phyloP scores from a whole-genome alignment of 2,329 filamentous ascomycete species.

The Verticillium dahliae region DNA sequence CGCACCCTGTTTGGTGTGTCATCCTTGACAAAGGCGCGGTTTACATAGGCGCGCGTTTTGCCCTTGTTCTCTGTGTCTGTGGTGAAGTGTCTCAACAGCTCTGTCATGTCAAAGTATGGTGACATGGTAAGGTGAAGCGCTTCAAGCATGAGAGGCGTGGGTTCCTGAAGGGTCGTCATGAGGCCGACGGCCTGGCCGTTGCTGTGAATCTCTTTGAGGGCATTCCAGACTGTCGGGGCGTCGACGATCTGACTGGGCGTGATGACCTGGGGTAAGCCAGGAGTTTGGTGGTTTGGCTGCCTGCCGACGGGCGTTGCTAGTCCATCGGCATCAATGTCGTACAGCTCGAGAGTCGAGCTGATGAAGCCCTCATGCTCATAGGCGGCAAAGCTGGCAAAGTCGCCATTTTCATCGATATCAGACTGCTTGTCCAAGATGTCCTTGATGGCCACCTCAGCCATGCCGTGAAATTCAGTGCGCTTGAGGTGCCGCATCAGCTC shows the following conservation, averaged over 20 bases:
- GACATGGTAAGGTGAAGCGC: slow-evolving; percentile 53
- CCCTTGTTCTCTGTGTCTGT: slow-evolving; percentile 36
- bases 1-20: slow-evolving; percentile 32
- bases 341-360: slow-evolving; percentile 50
- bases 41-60: slow-evolving; percentile 39
- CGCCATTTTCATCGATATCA: slow-evolving; percentile 22
- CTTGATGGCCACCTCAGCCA: slow-evolving; percentile 28
- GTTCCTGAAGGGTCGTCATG: slow-evolving; percentile 54
- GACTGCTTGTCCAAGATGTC: slow-evolving; percentile 23
- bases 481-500: slow-evolving; percentile 34
- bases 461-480: slow-evolving; percentile 32
- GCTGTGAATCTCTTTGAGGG: slow-evolving; percentile 29
- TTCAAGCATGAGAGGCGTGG: slow-evolving; percentile 52
- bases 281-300: slow-evolving; percentile 3
- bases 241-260: slow-evolving; percentile 29
- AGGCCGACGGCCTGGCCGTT: slow-evolving; percentile 41
- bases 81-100: slow-evolving; percentile 48
- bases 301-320: slow-evolving; percentile 19
- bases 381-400: slow-evolving; percentile 26
- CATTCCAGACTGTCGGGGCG: slow-evolving; percentile 33
- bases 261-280: slow-evolving; percentile 16
- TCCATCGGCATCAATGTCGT: slow-evolving; percentile 44
- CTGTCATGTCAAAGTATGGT: slow-evolving; percentile 55
- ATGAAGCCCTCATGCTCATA: slow-evolving; percentile 30
- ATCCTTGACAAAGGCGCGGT: slow-evolving; percentile 35